Conservation (phyloP, 2,329 filamentous ascomycete species). For the Claviceps paspali region DNA sequence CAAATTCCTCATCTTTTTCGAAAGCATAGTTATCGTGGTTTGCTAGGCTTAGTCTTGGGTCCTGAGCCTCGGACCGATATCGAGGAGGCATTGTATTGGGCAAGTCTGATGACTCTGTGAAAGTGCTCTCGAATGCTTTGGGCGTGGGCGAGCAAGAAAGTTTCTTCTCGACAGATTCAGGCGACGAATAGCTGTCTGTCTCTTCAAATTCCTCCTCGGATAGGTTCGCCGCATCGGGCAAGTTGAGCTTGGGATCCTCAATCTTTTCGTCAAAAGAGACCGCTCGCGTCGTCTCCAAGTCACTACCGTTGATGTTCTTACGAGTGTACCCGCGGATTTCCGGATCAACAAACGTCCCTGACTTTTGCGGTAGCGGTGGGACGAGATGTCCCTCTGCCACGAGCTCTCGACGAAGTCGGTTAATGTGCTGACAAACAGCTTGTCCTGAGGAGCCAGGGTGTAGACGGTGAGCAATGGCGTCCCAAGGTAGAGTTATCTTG, state of each 20-base stretch:
- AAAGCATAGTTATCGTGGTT: neutral
- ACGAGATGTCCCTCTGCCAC: constrained; percentile 26
- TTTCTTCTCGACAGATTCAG: constrained; percentile 2
- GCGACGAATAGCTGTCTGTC: neutral
- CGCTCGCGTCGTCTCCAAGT: constrained; percentile 13
- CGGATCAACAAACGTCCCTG: constrained; percentile 9
- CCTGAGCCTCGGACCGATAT: neutral
- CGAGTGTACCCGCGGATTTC: constrained; percentile 20
- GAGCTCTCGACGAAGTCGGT: constrained; percentile 19
- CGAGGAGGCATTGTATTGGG: neutral
- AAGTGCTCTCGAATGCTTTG: neutral
- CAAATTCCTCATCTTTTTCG: neutral
- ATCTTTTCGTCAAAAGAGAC: constrained; percentile 19
- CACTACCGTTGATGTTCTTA: constrained; percentile 10
- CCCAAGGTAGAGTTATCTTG: constrained; percentile 23
- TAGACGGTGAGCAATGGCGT: constrained; percentile 24
- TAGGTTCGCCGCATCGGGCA: constrained; percentile 9
- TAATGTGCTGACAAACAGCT: constrained; percentile 23
- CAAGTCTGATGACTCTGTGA: neutral
- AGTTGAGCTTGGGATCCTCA: constrained; percentile 17
- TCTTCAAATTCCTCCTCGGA: constrained; percentile 4
- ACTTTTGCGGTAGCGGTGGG: constrained; percentile 19
- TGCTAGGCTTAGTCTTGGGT: neutral
- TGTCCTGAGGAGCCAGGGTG: constrained; percentile 24
- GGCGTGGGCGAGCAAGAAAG: constrained; percentile 7